Evolutionary conservation across 805 yeast species (phyloP).

Genomic region (Candida fluviatilis): DNA sequence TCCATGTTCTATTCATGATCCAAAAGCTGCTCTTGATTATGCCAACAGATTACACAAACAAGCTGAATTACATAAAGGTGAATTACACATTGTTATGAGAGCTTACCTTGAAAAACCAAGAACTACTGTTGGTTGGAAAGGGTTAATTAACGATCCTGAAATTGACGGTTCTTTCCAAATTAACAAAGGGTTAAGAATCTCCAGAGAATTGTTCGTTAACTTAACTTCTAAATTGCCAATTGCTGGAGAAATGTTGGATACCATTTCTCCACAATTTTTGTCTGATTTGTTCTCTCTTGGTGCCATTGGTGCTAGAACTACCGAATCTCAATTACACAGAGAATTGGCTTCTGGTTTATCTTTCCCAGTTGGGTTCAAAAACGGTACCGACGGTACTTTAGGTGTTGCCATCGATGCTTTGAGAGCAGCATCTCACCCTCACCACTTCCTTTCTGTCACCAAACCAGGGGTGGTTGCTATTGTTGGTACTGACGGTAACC

Average conservation of each 20-base stretch:
- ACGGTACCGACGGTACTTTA: conserved; percentile 94
- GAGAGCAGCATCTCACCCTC: conserved; percentile 87
- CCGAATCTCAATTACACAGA: conserved; percentile 96
- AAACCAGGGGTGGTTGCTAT: conserved; percentile 96
- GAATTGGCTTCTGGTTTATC: conserved; percentile 95
- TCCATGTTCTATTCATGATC: conserved; percentile 96
- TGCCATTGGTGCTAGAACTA: conserved; percentile 98
- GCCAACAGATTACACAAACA: conserved; percentile 59
- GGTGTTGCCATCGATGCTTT: conserved; percentile 95
- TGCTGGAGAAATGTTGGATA: conserved; percentile 97
- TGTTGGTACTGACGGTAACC: conserved; percentile 91
- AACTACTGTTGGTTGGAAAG: conserved; percentile 99
- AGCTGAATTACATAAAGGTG: conserved; percentile 62
- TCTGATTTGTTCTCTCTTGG: conserved; percentile 93
- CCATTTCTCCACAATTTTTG: conserved; percentile 93
- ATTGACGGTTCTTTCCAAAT: conserved; percentile 89
- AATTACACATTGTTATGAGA: conserved; percentile 88
- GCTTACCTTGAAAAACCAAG: conserved; percentile 98
- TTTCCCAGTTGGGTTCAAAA: conserved; percentile 97
- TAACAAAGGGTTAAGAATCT: conserved; percentile 87
- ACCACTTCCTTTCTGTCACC: conserved; percentile 91
- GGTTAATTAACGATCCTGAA: conserved; percentile 95
- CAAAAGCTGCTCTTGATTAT: conserved; percentile 87
- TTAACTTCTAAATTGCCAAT: conserved; percentile 84
- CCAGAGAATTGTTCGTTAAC: conserved; percentile 81